Evolutionary conservation across 2,329 filamentous ascomycete genomes (phyloP).

Genomic region (Fusarium sp.): DNA sequence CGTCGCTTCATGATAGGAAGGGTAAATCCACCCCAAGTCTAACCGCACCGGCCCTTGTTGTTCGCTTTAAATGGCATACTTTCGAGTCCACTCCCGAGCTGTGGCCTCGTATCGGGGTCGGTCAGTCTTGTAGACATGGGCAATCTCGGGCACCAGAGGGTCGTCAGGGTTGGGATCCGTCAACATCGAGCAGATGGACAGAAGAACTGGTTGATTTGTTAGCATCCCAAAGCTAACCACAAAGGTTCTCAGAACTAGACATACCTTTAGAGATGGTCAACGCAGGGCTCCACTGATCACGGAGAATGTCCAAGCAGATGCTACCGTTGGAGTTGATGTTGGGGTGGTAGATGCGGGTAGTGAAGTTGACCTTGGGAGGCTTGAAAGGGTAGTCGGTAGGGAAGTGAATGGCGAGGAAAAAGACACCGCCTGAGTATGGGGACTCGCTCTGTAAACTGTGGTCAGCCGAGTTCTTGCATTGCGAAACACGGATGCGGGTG

Average conservation of each 20-base stretch:
- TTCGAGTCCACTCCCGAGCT: constrained; percentile 97
- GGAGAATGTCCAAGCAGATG: constrained; percentile 97
- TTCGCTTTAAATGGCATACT: constrained; percentile 87
- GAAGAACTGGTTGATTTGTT: constrained; percentile 75
- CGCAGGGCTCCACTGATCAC: constrained; percentile 99
- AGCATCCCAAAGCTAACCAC: constrained; percentile 20
- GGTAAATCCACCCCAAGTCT: constrained; percentile 50
- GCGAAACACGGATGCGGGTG: constrained; percentile 27
- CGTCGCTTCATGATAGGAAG: constrained; percentile 49
- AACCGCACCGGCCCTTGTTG: constrained; percentile 42
- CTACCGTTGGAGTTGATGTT: constrained; percentile 99
- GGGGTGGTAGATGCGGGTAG: constrained; percentile 98
- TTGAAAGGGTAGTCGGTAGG: constrained; percentile 99
- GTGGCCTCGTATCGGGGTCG: constrained; percentile 95
- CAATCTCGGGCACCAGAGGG: constrained; percentile 98
- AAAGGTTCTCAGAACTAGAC: constrained; percentile 39
- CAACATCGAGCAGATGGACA: constrained; percentile 99
- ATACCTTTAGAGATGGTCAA: constrained; percentile 98
- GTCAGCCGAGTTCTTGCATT: constrained; percentile 50
- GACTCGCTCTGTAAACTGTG: constrained; percentile 81
- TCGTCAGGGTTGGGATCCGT: constrained; percentile 99
- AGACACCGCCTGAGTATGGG: constrained; percentile 97
- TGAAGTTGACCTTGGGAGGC: constrained; percentile 99
- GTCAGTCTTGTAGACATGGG: constrained; percentile 99
- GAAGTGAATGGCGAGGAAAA: constrained; percentile 99